Conservation (phyloP, 768 basidiomycete species). For the Mycena chlorophos region DNA sequence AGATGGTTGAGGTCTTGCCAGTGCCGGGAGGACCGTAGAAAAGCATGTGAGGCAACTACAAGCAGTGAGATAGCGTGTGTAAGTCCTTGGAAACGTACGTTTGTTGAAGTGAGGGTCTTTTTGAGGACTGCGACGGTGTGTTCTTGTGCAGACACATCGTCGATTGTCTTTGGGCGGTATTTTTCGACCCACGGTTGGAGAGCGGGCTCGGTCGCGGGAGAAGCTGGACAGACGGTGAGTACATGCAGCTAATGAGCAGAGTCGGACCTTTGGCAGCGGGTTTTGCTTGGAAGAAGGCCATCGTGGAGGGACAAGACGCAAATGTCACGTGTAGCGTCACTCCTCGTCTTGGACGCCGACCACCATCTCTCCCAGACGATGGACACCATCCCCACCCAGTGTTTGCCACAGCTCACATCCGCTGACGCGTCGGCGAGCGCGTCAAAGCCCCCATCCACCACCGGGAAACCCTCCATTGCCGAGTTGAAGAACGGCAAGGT, state of each 20-base stretch:
- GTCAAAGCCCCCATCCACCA: slow-evolving; percentile 35
- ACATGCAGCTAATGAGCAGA: neutral
- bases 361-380: neutral
- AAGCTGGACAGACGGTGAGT: slow-evolving; percentile 22
- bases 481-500: slow-evolving; percentile 80
- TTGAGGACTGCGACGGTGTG: slow-evolving; percentile 90
- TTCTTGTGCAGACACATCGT: slow-evolving; percentile 96
- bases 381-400: neutral
- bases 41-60: slow-evolving; percentile 95
- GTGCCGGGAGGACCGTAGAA: slow-evolving; percentile 99
- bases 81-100: slow-evolving; percentile 52
- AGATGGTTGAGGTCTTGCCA: slow-evolving; percentile 97
- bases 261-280: slow-evolving; percentile 21
- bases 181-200: slow-evolving; percentile 98
- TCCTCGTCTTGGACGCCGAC: neutral
- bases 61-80: slow-evolving; percentile 8
- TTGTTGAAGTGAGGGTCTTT: slow-evolving; percentile 89
- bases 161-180: slow-evolving; percentile 97
- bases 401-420: slow-evolving; percentile 6
- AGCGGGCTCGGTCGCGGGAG: slow-evolving; percentile 48
- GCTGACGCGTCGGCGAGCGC: slow-evolving; percentile 26
- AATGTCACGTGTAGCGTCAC: slow-evolving; percentile 1
- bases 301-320: slow-evolving; percentile 26
- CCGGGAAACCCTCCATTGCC: slow-evolving; percentile 44
- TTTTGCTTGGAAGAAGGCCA: slow-evolving; percentile 66